Conservation (phyloP, 306 rosid genomes). For the Echinosophora koreensis region DNA sequence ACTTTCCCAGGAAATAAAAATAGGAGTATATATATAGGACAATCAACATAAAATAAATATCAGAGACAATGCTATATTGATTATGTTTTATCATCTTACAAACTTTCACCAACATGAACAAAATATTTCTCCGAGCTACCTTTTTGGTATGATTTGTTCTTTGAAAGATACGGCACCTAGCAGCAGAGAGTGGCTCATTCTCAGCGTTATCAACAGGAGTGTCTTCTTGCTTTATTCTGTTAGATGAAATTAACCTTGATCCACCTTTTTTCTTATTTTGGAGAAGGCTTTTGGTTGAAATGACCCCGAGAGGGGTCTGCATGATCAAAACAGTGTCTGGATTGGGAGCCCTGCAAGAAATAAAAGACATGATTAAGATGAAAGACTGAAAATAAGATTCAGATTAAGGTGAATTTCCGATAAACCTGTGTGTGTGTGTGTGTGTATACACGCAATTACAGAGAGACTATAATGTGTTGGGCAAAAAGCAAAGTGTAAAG, state of each 20-base stretch:
- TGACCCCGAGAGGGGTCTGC: slow-evolving; percentile 92
- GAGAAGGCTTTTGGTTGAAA: slow-evolving; percentile 90
- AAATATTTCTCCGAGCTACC: slow-evolving; percentile 59
- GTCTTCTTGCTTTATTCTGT: slow-evolving; percentile 66
- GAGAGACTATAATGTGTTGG: slow-evolving; percentile 23
- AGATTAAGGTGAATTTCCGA: slow-evolving; percentile 33
- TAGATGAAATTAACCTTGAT: slow-evolving; percentile 89
- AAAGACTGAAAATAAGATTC: slow-evolving; percentile 32
- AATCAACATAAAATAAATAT: slow-evolving; percentile 20
- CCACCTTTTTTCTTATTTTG: slow-evolving; percentile 84
- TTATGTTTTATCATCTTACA: slow-evolving; percentile 30
- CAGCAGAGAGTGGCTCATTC: slow-evolving; percentile 85
- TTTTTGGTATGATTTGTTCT: slow-evolving; percentile 76
- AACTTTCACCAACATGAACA: slow-evolving; percentile 33
- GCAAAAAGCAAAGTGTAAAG: slow-evolving; percentile 18
- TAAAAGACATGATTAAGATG: slow-evolving; percentile 47
- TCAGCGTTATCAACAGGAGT: slow-evolving; percentile 62
- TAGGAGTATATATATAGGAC: background rate
- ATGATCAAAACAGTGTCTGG: slow-evolving; percentile 92
- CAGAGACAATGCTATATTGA: slow-evolving; percentile 13
- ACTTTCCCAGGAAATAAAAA: slow-evolving; percentile 1
- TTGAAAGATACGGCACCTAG: slow-evolving; percentile 82
- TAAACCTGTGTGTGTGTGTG: background rate
- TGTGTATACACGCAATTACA: slow-evolving; percentile 19
- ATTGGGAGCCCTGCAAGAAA: slow-evolving; percentile 91